phyloP scores from a whole-genome alignment of 2,329 filamentous ascomycete genomes.

The Hypoxylon sp. region DNA sequence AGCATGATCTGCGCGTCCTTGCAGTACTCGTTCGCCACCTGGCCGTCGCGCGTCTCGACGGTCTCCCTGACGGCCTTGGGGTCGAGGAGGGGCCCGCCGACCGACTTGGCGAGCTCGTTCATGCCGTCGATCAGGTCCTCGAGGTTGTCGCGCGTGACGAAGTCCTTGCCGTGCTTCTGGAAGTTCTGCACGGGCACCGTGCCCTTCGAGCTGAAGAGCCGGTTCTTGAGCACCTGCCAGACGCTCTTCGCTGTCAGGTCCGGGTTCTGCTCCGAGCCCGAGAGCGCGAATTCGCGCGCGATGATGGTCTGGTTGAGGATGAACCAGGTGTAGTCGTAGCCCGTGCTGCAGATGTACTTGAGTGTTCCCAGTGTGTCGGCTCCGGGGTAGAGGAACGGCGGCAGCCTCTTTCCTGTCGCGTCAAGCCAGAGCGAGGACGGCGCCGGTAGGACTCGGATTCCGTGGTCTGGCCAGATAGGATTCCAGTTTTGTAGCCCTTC shows the following conservation, averaged over 20 bases:
- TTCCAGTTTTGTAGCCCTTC: slow-evolving; percentile 73
- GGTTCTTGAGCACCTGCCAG: slow-evolving; percentile 62
- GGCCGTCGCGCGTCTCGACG: slow-evolving; percentile 66
- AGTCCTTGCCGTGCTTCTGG: slow-evolving; percentile 69
- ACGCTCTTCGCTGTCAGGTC: slow-evolving; percentile 70
- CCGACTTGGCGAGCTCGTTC: slow-evolving; percentile 66
- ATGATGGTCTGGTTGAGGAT: slow-evolving; percentile 70
- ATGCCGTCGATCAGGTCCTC: slow-evolving; percentile 68
- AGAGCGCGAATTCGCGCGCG: slow-evolving; percentile 71
- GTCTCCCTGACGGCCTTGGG: slow-evolving; percentile 58
- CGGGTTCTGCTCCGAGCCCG: slow-evolving; percentile 73
- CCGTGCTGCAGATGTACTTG: slow-evolving; percentile 70
- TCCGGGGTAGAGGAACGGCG: slow-evolving; percentile 68
- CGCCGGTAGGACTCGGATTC: slow-evolving; percentile 70
- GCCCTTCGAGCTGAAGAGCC: slow-evolving; percentile 65
- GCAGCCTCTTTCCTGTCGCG: slow-evolving; percentile 68
- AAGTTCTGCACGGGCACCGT: slow-evolving; percentile 69
- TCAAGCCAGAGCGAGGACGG: slow-evolving; percentile 74
- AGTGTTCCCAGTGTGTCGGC: slow-evolving; percentile 69
- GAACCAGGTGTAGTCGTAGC: slow-evolving; percentile 74
- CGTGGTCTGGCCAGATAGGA: slow-evolving; percentile 71
- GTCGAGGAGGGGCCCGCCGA: slow-evolving; percentile 62
- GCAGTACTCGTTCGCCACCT: slow-evolving; percentile 67
- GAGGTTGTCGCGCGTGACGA: slow-evolving; percentile 68
- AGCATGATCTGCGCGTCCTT: slow-evolving; percentile 74